Evolutionary conservation across 129 eudicot genomes (phyloP).

Genomic region (Sambucus nigra): DNA sequence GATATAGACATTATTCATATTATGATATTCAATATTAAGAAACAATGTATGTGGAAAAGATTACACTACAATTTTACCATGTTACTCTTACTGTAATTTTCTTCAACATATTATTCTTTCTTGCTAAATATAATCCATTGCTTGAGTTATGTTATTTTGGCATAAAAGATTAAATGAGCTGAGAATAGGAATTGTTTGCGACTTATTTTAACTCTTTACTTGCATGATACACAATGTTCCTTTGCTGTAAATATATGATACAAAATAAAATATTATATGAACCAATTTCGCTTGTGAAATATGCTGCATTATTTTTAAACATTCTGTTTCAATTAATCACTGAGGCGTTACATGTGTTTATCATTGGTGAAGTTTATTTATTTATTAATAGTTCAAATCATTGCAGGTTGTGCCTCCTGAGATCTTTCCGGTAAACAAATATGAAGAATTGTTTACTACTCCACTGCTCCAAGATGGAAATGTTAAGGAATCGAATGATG

Average conservation of each 20-base stretch:
- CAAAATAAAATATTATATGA: background rate
- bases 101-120: too few relatives aligned
- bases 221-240: too few relatives aligned
- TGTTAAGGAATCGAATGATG: slow-evolving; percentile 24
- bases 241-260: background rate
- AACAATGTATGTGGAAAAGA: too few relatives aligned
- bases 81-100: too few relatives aligned
- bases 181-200: background rate
- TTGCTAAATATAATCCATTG: too few relatives aligned
- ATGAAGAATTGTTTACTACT: slow-evolving; percentile 31
- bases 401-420: slow-evolving; percentile 64
- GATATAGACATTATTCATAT: too few relatives aligned
- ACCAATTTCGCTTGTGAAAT: background rate
- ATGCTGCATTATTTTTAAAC: background rate
- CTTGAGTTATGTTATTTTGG: too few relatives aligned
- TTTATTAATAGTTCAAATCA: slow-evolving; percentile 2
- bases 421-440: slow-evolving; percentile 55
- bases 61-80: too few relatives aligned
- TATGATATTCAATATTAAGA: too few relatives aligned
- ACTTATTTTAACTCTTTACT: background rate
- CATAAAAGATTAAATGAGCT: background rate
- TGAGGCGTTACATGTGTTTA: background rate
- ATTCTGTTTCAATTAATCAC: background rate
- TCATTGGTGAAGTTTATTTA: background rate
- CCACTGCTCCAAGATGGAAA: slow-evolving; percentile 19